phyloP scores from a whole-genome alignment of 139 green algal genomes.

The Chlorella ohadii region DNA sequence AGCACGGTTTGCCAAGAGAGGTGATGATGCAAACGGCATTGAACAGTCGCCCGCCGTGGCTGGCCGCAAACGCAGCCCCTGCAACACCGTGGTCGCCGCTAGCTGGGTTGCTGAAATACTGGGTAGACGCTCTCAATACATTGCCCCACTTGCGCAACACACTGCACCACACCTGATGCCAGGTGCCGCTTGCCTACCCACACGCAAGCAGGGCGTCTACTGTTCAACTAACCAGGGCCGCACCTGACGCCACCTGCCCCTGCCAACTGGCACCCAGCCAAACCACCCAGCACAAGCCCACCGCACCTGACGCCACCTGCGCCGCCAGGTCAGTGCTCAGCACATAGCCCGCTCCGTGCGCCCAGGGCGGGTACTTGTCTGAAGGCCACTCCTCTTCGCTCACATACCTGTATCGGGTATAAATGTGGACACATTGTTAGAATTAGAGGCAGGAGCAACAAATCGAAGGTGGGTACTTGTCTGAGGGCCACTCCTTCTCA shows the following conservation, averaged over 20 bases:
- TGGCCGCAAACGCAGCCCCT: constrained; percentile 40
- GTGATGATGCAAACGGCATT: not conserved
- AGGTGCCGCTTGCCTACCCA: no score
- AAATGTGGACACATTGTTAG: not conserved
- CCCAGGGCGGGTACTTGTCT: constrained; percentile 53
- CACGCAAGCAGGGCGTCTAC: no score
- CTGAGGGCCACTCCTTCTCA: not conserved
- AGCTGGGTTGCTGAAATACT: no score
- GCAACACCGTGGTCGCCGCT: not conserved
- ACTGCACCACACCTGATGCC: no score
- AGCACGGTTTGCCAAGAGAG: no score
- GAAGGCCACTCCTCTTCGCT: constrained; percentile 46
- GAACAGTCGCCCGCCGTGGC: constrained; percentile 44
- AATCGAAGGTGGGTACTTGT: not conserved
- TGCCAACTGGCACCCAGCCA: no score
- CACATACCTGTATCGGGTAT: constrained; percentile 40
- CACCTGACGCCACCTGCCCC: constrained; percentile 36
- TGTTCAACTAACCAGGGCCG: no score
- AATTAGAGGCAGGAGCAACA: not conserved
- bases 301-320: constrained; percentile 37
- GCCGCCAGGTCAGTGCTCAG: constrained; percentile 45
- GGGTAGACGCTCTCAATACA: no score
- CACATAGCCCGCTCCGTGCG: constrained; percentile 58
- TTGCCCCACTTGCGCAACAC: no score
- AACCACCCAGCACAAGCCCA: no score